Conservation (phyloP, 495 filamentous ascomycete species). For the Xylaria cubensis region DNA sequence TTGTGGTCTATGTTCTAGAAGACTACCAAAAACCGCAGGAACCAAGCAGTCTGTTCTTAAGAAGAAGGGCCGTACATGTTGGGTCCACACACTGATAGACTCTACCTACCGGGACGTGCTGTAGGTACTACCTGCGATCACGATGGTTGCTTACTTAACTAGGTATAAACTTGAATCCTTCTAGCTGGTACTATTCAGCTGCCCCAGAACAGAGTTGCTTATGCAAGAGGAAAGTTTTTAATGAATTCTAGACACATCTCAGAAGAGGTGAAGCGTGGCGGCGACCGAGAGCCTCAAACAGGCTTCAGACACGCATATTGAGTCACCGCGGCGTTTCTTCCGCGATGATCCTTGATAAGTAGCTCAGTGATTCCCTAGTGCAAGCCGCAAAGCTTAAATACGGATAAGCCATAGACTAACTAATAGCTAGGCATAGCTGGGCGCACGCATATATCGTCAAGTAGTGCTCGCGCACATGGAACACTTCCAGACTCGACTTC, state of each 20-base stretch:
- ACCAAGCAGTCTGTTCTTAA: slow-evolving; percentile 1
- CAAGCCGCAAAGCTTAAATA: slow-evolving; percentile 14
- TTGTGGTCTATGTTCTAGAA: neutral
- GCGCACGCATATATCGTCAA: neutral
- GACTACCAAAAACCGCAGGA: neutral
- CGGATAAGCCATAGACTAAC: slow-evolving; percentile 1
- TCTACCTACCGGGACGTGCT: no score
- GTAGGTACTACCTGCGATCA: neutral
- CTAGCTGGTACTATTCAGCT: neutral
- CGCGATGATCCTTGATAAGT: neutral
- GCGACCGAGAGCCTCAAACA: neutral
- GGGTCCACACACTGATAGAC: no score
- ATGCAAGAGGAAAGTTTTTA: neutral
- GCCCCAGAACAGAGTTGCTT: neutral
- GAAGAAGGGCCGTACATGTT: neutral
- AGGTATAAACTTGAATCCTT: neutral
- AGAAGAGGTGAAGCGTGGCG: neutral
- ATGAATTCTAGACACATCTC: neutral
- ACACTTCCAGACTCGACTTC: neutral
- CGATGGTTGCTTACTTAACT: neutral
- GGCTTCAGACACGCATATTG: neutral
- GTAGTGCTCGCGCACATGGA: neutral
- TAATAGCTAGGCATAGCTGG: slow-evolving; percentile 15
- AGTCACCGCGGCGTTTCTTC: neutral
- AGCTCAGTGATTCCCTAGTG: neutral